Conservation (phyloP, 202 grass and related monocot genomes). For the Miscanthus sacchariflorus region DNA sequence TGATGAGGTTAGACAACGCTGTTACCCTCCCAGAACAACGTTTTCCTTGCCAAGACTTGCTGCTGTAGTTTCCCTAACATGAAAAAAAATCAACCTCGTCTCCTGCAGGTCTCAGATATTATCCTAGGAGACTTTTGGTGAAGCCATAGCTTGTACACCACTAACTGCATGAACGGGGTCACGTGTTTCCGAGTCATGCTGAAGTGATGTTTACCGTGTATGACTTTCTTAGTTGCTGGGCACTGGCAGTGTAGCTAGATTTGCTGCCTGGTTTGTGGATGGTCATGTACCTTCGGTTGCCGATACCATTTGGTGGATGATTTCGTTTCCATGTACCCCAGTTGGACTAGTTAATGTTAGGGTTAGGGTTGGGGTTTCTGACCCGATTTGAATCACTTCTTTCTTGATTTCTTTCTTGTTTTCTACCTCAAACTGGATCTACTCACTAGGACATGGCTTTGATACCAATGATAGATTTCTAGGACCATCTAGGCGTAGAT, state of each 20-base stretch:
- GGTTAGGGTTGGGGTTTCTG: no score
- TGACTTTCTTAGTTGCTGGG: constrained; percentile 37
- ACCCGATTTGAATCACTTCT: no score
- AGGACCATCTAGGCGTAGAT: no score
- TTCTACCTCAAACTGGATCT: no score
- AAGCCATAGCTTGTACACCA: constrained; percentile 52
- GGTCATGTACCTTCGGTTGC: constrained; percentile 20
- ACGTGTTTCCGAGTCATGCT: constrained; percentile 40
- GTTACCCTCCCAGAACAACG: background rate
- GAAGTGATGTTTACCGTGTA: constrained; percentile 51
- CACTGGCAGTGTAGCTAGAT: constrained; percentile 44
- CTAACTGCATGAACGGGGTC: constrained; percentile 47
- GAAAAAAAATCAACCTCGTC: background rate
- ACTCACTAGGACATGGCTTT: no score
- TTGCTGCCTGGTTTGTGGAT: constrained; percentile 48
- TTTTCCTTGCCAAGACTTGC: constrained; percentile 9
- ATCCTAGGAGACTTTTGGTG: constrained; percentile 35
- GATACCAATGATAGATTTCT: no score
- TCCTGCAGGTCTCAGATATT: constrained; percentile 38
- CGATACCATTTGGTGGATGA: background rate
- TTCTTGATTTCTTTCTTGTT: no score
- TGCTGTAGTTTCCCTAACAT: constrained; percentile 28
- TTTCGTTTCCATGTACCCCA: constrained; percentile 30
- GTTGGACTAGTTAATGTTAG: background rate
- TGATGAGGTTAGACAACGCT: constrained; percentile 33